These are phyloP conservation scores for Colletotrichum nymphaeae DNA, from an alignment of 2,329 filamentous ascomycete species.

Conservation along the genomic window DNA sequence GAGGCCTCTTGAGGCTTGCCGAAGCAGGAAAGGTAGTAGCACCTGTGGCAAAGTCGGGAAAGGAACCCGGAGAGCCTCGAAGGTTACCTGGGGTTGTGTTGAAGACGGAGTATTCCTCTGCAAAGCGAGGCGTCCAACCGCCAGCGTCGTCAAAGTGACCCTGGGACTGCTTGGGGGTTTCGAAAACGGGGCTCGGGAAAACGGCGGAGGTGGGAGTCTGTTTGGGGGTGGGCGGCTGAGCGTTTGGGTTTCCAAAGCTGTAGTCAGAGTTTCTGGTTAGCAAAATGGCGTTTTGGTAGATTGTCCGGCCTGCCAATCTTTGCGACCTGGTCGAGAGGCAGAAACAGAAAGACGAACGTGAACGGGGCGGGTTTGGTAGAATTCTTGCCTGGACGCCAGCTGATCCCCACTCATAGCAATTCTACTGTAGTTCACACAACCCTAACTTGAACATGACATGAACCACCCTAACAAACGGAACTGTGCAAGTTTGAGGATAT, in stretches of 20 bases:
- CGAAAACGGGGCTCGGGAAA: conserved; percentile 66
- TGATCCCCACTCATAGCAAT: conserved; percentile 74
- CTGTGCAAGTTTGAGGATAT: background rate
- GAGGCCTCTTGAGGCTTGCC: conserved; percentile 58
- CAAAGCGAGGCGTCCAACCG: conserved; percentile 71
- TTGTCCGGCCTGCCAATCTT: conserved; percentile 23
- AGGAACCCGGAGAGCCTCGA: conserved; percentile 56
- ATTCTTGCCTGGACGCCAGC: conserved; percentile 63
- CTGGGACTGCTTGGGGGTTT: conserved; percentile 64
- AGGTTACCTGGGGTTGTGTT: conserved; percentile 72
- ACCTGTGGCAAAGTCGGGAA: conserved; percentile 54
- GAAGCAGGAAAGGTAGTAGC: conserved; percentile 48
- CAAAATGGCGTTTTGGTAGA: conserved; percentile 38
- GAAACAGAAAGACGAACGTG: conserved; percentile 34
- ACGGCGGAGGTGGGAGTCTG: conserved; percentile 66
- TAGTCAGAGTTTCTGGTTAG: conserved; percentile 48
- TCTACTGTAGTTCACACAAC: conserved; percentile 39
- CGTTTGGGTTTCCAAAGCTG: conserved; percentile 74
- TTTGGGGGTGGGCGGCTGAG: conserved; percentile 69
- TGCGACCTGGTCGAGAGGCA: conserved; percentile 28
- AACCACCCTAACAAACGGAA: conserved; percentile 26
- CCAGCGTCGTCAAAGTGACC: conserved; percentile 60
- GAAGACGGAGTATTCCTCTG: conserved; percentile 74
- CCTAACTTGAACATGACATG: conserved; percentile 37
- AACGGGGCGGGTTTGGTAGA: conserved; percentile 34